phyloP scores from a whole-genome alignment of 2,329 filamentous ascomycete species.

The Colletotrichum viniferum region DNA sequence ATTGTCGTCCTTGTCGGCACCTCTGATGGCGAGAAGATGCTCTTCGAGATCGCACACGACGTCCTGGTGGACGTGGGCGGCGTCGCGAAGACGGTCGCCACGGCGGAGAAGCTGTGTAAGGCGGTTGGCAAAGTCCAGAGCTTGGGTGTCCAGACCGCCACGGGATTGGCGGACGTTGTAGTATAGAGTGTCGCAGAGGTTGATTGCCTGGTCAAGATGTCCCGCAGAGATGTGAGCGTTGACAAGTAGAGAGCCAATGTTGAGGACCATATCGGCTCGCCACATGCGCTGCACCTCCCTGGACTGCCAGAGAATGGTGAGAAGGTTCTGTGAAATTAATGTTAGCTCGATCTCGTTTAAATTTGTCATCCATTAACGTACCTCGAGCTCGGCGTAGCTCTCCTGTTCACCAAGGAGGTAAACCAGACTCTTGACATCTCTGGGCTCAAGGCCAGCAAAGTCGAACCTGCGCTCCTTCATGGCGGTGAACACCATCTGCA shows the following conservation, averaged over 20 bases:
- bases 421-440: constrained; percentile 49
- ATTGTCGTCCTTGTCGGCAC: constrained; percentile 18
- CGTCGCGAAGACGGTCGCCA: constrained; percentile 29
- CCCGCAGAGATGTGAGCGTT: constrained; percentile 33
- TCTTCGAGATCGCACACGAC: constrained; percentile 29
- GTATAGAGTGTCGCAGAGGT: constrained; percentile 34
- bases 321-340: constrained; percentile 20
- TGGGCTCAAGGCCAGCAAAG: constrained; percentile 44
- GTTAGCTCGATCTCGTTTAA: background rate
- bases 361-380: background rate
- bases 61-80: constrained; percentile 31
- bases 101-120: constrained; percentile 31
- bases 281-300: constrained; percentile 37
- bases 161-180: constrained; percentile 38
- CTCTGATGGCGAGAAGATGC: constrained; percentile 4
- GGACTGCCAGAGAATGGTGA: constrained; percentile 35
- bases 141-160: constrained; percentile 31
- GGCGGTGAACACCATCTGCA: constrained; percentile 38
- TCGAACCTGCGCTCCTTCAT: constrained; percentile 47
- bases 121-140: constrained; percentile 31
- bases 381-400: constrained; percentile 50
- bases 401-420: constrained; percentile 51
- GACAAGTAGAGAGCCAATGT: constrained; percentile 33
- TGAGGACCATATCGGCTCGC: constrained; percentile 30
- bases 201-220: constrained; percentile 31